Evolutionary conservation across 2,329 filamentous ascomycete species (phyloP).

Genomic region (Xylariaceae sp.): DNA sequence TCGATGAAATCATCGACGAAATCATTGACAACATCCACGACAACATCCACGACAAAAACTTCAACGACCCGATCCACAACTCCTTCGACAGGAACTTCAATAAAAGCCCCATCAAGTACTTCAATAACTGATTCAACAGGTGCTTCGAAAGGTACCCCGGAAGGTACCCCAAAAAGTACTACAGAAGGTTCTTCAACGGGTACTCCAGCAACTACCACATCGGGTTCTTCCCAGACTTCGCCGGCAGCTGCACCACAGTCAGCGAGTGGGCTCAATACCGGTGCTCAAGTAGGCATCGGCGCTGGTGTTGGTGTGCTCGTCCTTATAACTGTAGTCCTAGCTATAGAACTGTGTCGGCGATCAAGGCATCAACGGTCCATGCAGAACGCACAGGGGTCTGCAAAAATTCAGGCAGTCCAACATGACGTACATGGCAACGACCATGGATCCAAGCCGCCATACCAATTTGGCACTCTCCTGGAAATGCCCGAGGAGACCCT

Average conservation of each 20-base stretch:
- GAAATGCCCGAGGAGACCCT: too few relatives aligned
- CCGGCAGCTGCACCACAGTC: too few relatives aligned
- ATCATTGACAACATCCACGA: too few relatives aligned
- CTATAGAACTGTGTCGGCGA: conserved; percentile 5
- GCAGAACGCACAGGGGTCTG: too few relatives aligned
- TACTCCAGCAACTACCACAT: background rate
- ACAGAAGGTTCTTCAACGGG: background rate
- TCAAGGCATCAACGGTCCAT: background rate
- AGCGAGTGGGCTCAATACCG: conserved; percentile 3
- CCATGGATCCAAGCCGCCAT: too few relatives aligned
- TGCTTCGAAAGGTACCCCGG: too few relatives aligned
- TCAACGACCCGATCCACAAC: background rate
- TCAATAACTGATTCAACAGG: too few relatives aligned
- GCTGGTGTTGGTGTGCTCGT: conserved; percentile 5
- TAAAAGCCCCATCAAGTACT: background rate
- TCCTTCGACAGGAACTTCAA: background rate
- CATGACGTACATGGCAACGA: too few relatives aligned
- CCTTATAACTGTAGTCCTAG: conserved; percentile 2
- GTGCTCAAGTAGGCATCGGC: conserved; percentile 15
- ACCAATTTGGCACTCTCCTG: too few relatives aligned
- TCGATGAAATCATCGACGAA: background rate
- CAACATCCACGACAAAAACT: background rate
- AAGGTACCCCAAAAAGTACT: too few relatives aligned
- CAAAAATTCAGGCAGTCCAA: too few relatives aligned
- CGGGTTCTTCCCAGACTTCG: background rate